Evolutionary conservation across 495 filamentous ascomycete genomes (phyloP).

Genomic region (Aspergillus egyptiacus): DNA sequence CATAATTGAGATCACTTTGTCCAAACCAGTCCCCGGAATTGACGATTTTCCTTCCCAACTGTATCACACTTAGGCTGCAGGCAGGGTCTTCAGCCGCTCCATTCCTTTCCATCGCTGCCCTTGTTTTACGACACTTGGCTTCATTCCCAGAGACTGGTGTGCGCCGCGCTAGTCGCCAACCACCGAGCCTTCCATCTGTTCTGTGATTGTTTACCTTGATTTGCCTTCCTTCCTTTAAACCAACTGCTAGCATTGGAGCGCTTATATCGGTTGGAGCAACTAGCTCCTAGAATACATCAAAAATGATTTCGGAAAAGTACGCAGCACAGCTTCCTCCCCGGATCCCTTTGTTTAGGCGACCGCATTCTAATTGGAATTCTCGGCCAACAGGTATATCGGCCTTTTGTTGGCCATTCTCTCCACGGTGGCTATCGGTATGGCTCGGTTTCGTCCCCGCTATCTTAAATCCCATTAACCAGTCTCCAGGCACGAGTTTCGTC

Average conservation of each 20-base stretch:
- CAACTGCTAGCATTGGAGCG: conserved; percentile 35
- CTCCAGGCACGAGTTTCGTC: conserved; percentile 79
- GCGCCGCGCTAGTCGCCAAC: conserved; percentile 13
- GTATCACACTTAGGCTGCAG: conserved; percentile 12
- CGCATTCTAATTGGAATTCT: conserved; percentile 29
- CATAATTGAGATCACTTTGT: neutral
- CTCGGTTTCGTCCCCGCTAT: conserved; percentile 7
- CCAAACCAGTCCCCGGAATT: conserved; percentile 2
- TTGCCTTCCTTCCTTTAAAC: neutral
- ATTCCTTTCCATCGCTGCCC: conserved; percentile 15
- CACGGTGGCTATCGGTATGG: conserved; percentile 86
- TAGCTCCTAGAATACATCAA: conserved; percentile 42
- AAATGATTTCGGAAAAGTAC: conserved; percentile 85
- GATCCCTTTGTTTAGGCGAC: conserved; percentile 11
- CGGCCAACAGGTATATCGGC: conserved; percentile 73
- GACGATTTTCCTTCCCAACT: neutral
- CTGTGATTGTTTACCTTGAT: conserved; percentile 7
- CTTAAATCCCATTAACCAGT: conserved; percentile 15
- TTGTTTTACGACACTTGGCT: conserved; percentile 9
- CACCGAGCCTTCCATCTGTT: conserved; percentile 7
- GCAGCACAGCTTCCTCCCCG: conserved; percentile 17
- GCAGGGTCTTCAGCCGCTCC: conserved; percentile 12
- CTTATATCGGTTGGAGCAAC: conserved; percentile 34
- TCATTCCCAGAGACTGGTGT: conserved; percentile 2
- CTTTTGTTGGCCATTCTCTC: conserved; percentile 83